Evolutionary conservation across 2,329 filamentous ascomycete genomes (phyloP).

Genomic region (Cladophialophora bantiana): DNA sequence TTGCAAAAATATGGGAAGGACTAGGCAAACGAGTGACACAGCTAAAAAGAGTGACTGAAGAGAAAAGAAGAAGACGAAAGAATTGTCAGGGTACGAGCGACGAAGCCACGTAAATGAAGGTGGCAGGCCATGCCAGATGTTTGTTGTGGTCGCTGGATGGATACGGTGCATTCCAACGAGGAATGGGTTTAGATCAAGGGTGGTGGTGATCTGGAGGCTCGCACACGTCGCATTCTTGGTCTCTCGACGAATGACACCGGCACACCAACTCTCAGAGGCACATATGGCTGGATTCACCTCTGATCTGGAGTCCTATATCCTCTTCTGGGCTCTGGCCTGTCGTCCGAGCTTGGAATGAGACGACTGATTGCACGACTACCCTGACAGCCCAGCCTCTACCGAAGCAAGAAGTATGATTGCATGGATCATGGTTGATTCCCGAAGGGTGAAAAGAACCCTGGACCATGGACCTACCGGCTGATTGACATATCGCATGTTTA

Average conservation of each 20-base stretch:
- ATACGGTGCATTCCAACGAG: conserved; percentile 15
- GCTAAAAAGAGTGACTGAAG: conserved; percentile 24
- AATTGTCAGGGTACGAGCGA: conserved; percentile 10
- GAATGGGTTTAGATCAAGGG: conserved; percentile 7
- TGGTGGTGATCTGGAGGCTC: conserved; percentile 3
- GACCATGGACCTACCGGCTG: too few species aligned
- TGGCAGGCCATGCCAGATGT: conserved; percentile 14
- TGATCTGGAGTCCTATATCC: neutral
- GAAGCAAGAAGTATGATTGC: neutral
- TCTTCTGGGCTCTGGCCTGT: conserved; percentile 7
- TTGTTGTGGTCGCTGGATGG: conserved; percentile 11
- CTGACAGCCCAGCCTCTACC: conserved; percentile 1
- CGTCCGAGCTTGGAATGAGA: conserved; percentile 29
- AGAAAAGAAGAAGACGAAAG: conserved; percentile 8
- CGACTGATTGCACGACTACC: conserved; percentile 12
- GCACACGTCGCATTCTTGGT: conserved; percentile 1
- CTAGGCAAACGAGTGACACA: neutral
- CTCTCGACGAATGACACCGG: neutral
- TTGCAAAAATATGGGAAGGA: neutral
- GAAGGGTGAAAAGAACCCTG: neutral
- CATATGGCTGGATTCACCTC: neutral
- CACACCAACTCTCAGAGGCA: conserved; percentile 3
- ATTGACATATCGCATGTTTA: neutral
- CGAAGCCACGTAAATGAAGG: conserved; percentile 16
- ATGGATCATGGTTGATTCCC: neutral